Evolutionary conservation across 495 filamentous ascomycete genomes (phyloP), one percentile per base, ranked within the genome.

Genomic region (Lindgomyces ingoldianus): DNA sequence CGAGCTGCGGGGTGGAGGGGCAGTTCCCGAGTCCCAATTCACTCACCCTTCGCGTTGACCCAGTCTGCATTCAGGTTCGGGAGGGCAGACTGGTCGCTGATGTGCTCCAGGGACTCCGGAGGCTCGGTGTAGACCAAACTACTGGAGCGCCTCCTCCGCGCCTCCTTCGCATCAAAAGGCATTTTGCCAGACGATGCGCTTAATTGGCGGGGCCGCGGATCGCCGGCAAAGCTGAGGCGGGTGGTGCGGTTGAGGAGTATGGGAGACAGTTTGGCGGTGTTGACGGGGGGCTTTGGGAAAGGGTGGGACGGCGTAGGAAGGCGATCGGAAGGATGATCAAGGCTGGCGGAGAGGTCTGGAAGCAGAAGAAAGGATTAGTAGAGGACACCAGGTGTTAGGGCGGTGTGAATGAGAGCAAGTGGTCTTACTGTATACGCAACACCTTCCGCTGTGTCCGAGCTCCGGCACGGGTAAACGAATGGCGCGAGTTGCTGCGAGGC

Each of bases 41-140:
- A 77, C 85, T 73, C 79, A 98, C 94, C 94, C 82, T 98, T 98
- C 65, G 91, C 90, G 78, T 98, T 96, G 65, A 97, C 94, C 94
- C 94, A 98, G 77, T 96, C 88, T 67, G 94, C 91, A 80, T 98
- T 98, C 74, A 97, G 76, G 71, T 98, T 98, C 29, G 94, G 94
- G 64, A 97, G 78, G 12, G 91, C 91, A 26, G 91, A 87, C 83
- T 98, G 94, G 76, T 98, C 94, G 68, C 90, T 96, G 74, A 91
- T 86, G 73, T 96, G 93, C 80, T 98, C 93, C 76, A 96, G 84
- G 60, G 91, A 93, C 78, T 98, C 93, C 54, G 85, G 83, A 39
- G 93, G 93, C 75, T 98, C 93, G 71, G 92, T 91, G 77, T 98
- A 98, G 75, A 96, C 89, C 75, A 98, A 82, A 76, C 93, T 96